Evolutionary conservation across 345 rosid species (phyloP), one percentile per base, ranked within the genome.

Genomic region (Nasturtium officinale): DNA sequence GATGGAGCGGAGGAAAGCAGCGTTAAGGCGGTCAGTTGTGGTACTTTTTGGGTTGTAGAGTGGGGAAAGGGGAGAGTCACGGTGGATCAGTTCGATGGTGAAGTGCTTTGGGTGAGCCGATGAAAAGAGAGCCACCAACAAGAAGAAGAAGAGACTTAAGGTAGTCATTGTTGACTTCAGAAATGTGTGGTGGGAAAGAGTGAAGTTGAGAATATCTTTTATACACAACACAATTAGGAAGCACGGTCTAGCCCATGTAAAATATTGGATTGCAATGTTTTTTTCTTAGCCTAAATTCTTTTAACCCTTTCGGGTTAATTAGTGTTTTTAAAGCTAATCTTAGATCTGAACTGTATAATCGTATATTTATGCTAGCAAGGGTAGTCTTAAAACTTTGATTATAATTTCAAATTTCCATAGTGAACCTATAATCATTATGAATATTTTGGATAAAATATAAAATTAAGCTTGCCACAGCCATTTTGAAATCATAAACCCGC

Each of bases 41-140:
- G 88, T 79, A 6, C 54, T 61, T 0, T 46, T 45, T 0, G 89
- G 82, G 32, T 77, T 78, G 64, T 83, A 79, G 15, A 85, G 69
- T 9, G 90, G 89, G 7, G 87, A 90, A 23, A 35, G 21, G 0
- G 82, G 87, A 13, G 89, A 88, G 75, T 90, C 91, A 2, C 84
- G 80, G 61, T 82, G 89, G 57, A 87, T 85, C 3, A 83, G 82
- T 55, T 81, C 65, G 6, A 82, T 52, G 23, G 51, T 79, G 51
- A 87, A 77, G 53, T 74, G 71, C 37, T 55, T 30, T 3, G 61
- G 66, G 37, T 37, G 20, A 25, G 54, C 6, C 1, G 38, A 40
- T 70, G 76, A 57, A 56, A 71, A 42, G 29, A 70, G 60, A 29
- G 59, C 26, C 26, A 50, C 11, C 12, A 18, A 64, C 55, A 59